phyloP scores from a whole-genome alignment of 345 rosid species.

The Lepidium sativum region DNA sequence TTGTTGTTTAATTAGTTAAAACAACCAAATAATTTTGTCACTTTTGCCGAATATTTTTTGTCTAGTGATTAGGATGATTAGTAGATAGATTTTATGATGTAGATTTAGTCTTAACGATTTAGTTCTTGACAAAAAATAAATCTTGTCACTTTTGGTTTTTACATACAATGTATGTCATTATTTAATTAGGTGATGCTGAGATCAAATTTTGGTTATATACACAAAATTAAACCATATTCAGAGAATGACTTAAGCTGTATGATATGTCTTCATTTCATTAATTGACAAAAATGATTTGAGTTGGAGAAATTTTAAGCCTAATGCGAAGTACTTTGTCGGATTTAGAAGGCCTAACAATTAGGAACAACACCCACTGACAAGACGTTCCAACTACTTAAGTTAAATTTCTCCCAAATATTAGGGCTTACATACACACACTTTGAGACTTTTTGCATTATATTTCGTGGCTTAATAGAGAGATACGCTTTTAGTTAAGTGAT shows the following conservation, averaged over 20 bases:
- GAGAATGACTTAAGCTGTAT: not conserved
- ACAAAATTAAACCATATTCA: not conserved
- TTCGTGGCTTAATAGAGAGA: too few relatives aligned
- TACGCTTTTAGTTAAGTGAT: too few relatives aligned
- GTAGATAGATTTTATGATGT: too few relatives aligned
- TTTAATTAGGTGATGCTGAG: not conserved
- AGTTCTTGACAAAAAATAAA: too few relatives aligned
- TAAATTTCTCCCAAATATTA: not conserved
- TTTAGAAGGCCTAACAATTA: conserved; percentile 26
- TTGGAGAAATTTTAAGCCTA: not conserved
- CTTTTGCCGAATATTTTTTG: too few relatives aligned
- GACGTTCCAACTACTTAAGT: not conserved
- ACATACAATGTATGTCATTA: not conserved
- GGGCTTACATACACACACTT: not conserved
- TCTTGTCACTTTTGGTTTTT: too few relatives aligned
- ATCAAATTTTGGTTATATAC: conserved; percentile 5
- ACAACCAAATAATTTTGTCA: too few relatives aligned
- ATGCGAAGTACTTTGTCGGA: conserved; percentile 4
- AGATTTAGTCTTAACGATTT: too few relatives aligned
- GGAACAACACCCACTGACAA: conserved; percentile 12
- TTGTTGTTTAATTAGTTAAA: too few relatives aligned
- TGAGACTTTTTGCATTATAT: too few relatives aligned
- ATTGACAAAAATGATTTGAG: not conserved
- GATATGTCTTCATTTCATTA: not conserved
- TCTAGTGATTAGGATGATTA: too few relatives aligned